phyloP scores from a whole-genome alignment of 2,329 filamentous ascomycete genomes.

The Epichloe hybrida region DNA sequence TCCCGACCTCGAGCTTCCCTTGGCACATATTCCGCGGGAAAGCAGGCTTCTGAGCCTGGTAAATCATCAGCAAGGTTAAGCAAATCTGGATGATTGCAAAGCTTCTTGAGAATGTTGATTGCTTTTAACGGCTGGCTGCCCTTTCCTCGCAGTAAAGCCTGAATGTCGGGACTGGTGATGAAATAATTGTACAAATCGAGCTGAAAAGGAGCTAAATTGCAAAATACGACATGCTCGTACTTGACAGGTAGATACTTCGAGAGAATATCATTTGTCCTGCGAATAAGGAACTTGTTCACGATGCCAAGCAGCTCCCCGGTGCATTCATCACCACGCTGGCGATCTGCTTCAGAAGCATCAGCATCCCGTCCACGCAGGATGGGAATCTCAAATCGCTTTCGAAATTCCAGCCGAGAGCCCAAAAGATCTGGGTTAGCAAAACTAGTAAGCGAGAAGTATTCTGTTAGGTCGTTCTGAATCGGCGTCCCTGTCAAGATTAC shows the following conservation, averaged over 20 bases:
- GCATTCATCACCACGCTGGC: slow-evolving; percentile 70
- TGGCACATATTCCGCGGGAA: slow-evolving; percentile 75
- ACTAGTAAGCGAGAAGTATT: slow-evolving; percentile 91
- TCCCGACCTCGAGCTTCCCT: slow-evolving; percentile 81
- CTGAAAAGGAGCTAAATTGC: slow-evolving; percentile 86
- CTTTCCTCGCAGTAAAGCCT: slow-evolving; percentile 80
- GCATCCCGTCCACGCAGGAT: slow-evolving; percentile 88
- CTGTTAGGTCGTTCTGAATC: slow-evolving; percentile 96
- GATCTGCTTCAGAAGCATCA: slow-evolving; percentile 69
- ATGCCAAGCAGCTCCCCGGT: slow-evolving; percentile 66
- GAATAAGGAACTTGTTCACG: slow-evolving; percentile 98
- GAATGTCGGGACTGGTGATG: slow-evolving; percentile 88
- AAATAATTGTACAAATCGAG: slow-evolving; percentile 93
- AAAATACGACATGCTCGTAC: slow-evolving; percentile 98
- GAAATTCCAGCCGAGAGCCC: slow-evolving; percentile 78
- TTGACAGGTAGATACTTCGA: slow-evolving; percentile 97
- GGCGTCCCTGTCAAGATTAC: slow-evolving; percentile 95
- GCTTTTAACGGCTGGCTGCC: slow-evolving; percentile 93
- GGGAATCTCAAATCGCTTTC: slow-evolving; percentile 85
- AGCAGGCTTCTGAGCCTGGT: slow-evolving; percentile 70
- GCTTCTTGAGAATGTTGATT: slow-evolving; percentile 92
- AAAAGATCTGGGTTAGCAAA: slow-evolving; percentile 92
- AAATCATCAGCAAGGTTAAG: slow-evolving; percentile 72
- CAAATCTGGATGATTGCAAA: slow-evolving; percentile 95
- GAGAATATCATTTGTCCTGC: slow-evolving; percentile 91